Percentiles rank a stretch among this genome's conserved stretches.
These are phyloP conservation scores for Herpetomonas tarakana DNA, from an alignment of 208 protist species.

Conservation along the genomic window DNA sequence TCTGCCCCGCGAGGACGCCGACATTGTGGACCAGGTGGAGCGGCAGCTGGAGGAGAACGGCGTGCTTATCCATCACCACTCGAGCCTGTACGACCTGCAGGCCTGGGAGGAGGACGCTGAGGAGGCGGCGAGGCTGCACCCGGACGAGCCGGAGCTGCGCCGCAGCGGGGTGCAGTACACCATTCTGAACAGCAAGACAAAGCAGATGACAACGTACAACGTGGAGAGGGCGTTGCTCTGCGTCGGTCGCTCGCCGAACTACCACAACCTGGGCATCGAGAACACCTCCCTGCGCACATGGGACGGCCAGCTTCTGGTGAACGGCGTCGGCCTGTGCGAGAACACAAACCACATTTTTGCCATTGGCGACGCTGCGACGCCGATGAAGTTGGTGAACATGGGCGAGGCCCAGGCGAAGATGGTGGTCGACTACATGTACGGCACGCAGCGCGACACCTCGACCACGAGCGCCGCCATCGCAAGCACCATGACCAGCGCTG, in stretches of 20 bases:
- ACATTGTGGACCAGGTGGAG: conserved; percentile 50
- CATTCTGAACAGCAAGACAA: conserved; percentile 52
- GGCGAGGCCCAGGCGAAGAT: conserved; percentile 54
- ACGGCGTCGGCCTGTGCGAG: conserved; percentile 47
- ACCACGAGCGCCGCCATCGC: conserved; percentile 16
- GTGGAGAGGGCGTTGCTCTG: conserved; percentile 72
- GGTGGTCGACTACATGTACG: conserved; percentile 73
- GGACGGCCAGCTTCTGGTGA: conserved; percentile 40
- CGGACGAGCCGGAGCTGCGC: conserved; percentile 12
- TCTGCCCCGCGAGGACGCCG: conserved; percentile 63
- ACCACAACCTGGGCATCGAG: conserved; percentile 52
- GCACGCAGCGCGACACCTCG: conserved; percentile 4
- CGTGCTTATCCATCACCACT: conserved; percentile 71
- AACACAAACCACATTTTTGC: conserved; percentile 52
- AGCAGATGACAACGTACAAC: conserved; percentile 50
- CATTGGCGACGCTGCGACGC: conserved; percentile 55
- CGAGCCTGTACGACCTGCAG: conserved; percentile 71
- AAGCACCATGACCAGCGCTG: conserved; percentile 34
- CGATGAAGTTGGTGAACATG: conserved; percentile 53
- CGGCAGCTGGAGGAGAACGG: conserved; percentile 31
- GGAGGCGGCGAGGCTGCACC: conserved; percentile 15
- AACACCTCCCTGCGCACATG: conserved; percentile 40
- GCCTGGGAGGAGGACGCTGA: conserved; percentile 39
- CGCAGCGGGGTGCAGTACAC: conserved; percentile 70
- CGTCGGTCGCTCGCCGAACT: conserved; percentile 61